Percentiles rank a stretch among this genome's conserved stretches.
phyloP scores from a whole-genome alignment of 2,329 filamentous ascomycete species.

The Cercospora janseana region DNA sequence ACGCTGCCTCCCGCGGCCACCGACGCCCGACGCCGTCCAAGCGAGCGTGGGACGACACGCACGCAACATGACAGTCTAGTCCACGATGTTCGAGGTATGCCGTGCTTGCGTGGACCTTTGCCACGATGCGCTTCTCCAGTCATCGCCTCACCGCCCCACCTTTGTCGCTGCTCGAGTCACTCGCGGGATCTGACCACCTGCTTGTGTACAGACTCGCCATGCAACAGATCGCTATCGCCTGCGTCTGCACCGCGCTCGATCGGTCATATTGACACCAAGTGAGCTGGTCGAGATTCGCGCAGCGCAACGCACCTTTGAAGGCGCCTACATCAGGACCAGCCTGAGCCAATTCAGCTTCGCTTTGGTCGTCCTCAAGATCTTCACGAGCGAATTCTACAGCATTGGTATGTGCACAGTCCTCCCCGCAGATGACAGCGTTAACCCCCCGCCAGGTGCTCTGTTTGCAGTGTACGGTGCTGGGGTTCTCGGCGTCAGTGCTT shows the following conservation, averaged over 20 bases:
- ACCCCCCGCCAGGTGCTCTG: conserved; percentile 57
- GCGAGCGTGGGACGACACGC: no score
- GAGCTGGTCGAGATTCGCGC: conserved; percentile 94
- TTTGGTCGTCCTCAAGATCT: conserved; percentile 92
- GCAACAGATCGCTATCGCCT: conserved; percentile 73
- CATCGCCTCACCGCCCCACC: conserved; percentile 1
- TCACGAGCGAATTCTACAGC: conserved; percentile 92
- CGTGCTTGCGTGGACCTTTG: not conserved
- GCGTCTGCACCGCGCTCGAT: conserved; percentile 78
- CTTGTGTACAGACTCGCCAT: conserved; percentile 52
- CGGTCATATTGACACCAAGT: conserved; percentile 73
- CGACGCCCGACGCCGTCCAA: no score
- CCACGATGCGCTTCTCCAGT: not conserved
- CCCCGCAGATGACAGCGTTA: not conserved
- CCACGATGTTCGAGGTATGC: conserved; percentile 32
- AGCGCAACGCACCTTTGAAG: conserved; percentile 93
- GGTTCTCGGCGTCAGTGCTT: conserved; percentile 77
- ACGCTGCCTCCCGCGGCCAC: no score
- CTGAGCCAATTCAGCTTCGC: conserved; percentile 94
- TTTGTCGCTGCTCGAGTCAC: no score
- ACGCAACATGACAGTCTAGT: not conserved
- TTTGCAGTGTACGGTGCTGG: conserved; percentile 90
- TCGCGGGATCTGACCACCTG: no score
- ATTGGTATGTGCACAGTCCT: conserved; percentile 58
- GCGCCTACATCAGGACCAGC: conserved; percentile 91